These are phyloP conservation scores for Prinsepia uniflora DNA, from an alignment of 306 rosid species.

Conservation along the genomic window DNA sequence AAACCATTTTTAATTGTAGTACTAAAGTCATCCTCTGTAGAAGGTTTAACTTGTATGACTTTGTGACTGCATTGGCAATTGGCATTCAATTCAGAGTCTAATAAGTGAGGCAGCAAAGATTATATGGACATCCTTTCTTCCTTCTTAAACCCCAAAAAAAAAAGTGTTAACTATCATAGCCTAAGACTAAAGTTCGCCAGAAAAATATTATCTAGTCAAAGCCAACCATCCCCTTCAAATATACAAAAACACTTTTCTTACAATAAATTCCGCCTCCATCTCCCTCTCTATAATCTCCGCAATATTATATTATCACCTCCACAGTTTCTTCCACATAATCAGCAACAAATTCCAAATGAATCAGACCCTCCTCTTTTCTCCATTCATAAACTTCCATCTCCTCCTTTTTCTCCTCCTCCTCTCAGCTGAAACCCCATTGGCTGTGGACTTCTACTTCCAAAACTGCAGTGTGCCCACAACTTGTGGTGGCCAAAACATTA, in stretches of 20 bases:
- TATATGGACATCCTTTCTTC: neutral
- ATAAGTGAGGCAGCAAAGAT: slow-evolving; percentile 30
- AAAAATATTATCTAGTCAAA: slow-evolving; percentile 14
- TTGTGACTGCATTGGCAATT: neutral
- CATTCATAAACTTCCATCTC: neutral
- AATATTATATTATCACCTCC: slow-evolving; percentile 6
- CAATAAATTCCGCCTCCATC: neutral
- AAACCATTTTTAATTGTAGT: too few species aligned
- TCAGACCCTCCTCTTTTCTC: slow-evolving; percentile 1
- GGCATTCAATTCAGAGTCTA: slow-evolving; percentile 5
- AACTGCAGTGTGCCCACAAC: slow-evolving; percentile 29
- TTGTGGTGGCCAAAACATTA: slow-evolving; percentile 40
- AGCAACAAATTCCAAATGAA: slow-evolving; percentile 33
- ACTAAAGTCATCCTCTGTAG: too few species aligned
- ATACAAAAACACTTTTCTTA: neutral
- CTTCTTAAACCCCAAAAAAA: too few species aligned
- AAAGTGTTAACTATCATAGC: neutral
- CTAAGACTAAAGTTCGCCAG: neutral
- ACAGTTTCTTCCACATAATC: neutral
- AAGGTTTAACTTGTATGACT: slow-evolving; percentile 6
- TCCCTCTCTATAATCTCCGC: neutral
- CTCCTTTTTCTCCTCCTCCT: slow-evolving; percentile 13
- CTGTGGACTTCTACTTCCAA: slow-evolving; percentile 21
- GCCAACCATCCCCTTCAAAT: neutral
- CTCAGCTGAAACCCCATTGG: neutral